Base-by-base conservation (phyloP, 768 basidiomycete species). In the Boletus barrowsii region DNA sequence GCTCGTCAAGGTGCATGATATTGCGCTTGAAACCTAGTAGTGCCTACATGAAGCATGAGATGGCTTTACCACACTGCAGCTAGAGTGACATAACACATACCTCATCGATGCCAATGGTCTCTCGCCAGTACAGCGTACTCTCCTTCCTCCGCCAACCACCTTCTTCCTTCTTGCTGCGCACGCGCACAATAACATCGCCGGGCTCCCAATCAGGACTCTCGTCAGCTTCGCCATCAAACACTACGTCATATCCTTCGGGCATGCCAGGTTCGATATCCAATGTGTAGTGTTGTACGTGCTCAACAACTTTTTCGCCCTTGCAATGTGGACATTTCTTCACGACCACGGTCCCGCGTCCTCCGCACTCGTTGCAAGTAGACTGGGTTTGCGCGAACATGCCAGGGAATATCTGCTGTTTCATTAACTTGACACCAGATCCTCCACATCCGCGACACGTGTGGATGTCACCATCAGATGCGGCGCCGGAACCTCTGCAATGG, bases 151-250 rank as follows among this genome's bases (percentile, higher is more conserved):
- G 78, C 84, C 88, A 98, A 4, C 86, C 83, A 45, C 92, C 93
- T 59, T 81, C 82, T 55, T 85, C 81, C 61, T 85, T 84, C 71
- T 80, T 80, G 64, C 87, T 94, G 60, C 88, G 76, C 15, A 98
- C 86, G 47, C 93, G 77, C 44, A 98, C 76, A 36, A 98, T 78
- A 46, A 99, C 83, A 72, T 99, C 95, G 9, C 97, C 97, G 7
- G 97, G 76, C 64, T 96, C 94, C 90, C 90, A 97, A 61, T 98
- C 97, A 4, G 93, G 92, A 52, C 79, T 89, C 74, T 99, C 95
- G 68, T 98, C 97, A 42, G 90, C 90, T 68, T 98, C 95, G n/a
- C 93, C 93, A 62, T 97, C 92, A 55, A 94, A 98, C 1, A 95
- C 80, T 36, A 95, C 82, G 69, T 99, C 92, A 64, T 90, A 86